Evolutionary conservation across 106 monocot genomes (phyloP), one percentile per base, ranked within the genome.

Genomic region (Phalaenopsis equestris): DNA sequence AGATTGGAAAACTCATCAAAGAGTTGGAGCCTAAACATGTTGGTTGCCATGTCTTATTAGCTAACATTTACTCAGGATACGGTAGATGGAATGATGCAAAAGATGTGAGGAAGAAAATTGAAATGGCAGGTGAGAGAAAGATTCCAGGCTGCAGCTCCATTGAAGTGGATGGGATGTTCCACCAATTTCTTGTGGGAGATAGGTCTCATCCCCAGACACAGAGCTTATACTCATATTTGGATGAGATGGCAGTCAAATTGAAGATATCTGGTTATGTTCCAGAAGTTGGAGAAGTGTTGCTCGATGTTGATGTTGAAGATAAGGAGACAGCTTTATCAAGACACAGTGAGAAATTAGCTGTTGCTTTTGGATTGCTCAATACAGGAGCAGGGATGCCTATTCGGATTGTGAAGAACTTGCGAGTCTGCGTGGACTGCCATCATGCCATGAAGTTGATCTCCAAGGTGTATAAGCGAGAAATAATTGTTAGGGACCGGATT

Each of bases 281-380:
- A 65, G 75, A 79, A 68, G 41, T 82, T 55, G 81, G 79, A 67
- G 78, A 86, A 52, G 56, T 76, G 30, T 76, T 86, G 79, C 67
- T 86, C 24, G 86, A 86, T 76, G 68, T 82, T 37, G 86, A 82
- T 82, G 86, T 64, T 5, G 86, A 86, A 65, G 86, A 86, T 30
- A 82, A 67, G 67, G 86, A 86, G 56, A 82, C 86, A 55, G 85
- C 81, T 56, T 58, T 86, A 67, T 79, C 73, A 39, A 79, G 74
- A 38, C 82, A 82, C 79, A 86, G 82, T 67, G 82, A 86, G 74
- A 85, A 85, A 61, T 58, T 85, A 47, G 85, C 85, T 41, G 76
- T 85, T 42, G 85, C 85, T 75, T 85, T 85, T 75, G 81, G 81
- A 24, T 52, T 85, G 81, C 72, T 85, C 2, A 85, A 78, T 42